Conservation (phyloP, 2,329 filamentous ascomycete species). For the Colletotrichum limetticola region DNA sequence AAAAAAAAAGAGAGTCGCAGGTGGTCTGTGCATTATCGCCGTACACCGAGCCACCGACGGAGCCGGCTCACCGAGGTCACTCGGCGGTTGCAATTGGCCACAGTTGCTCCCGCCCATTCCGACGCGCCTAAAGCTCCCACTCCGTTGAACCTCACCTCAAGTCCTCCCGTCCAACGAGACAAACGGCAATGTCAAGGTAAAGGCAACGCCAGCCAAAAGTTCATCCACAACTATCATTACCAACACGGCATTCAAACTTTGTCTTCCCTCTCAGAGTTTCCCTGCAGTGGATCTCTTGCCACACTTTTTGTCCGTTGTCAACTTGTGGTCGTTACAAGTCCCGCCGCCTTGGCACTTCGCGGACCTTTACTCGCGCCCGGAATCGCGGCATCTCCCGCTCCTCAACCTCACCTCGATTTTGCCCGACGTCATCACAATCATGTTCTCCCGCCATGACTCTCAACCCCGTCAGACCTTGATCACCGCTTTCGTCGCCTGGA, state of each 20-base stretch:
- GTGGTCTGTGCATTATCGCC: not conserved
- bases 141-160: constrained; percentile 9
- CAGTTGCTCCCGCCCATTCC: constrained; percentile 10
- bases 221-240: not conserved
- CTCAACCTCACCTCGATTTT: not conserved
- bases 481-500: constrained; percentile 71
- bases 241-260: not conserved
- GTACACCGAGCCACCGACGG: not conserved
- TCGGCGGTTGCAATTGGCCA: not conserved
- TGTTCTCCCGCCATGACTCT: constrained; percentile 28
- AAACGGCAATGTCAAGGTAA: not conserved
- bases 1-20: too few species aligned
- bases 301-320: not conserved
- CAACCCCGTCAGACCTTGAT: constrained; percentile 42
- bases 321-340: not conserved
- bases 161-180: not conserved
- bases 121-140: constrained; percentile 6
- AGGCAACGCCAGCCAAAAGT: not conserved
- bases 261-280: not conserved
- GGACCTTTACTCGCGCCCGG: not conserved
- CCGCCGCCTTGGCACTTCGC: not conserved
- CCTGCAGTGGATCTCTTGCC: not conserved
- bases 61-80: not conserved
- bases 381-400: not conserved
- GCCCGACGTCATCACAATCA: constrained; percentile 23